phyloP scores from a whole-genome alignment of 2,329 filamentous ascomycete species.

The Mycocentrospora acerina region DNA sequence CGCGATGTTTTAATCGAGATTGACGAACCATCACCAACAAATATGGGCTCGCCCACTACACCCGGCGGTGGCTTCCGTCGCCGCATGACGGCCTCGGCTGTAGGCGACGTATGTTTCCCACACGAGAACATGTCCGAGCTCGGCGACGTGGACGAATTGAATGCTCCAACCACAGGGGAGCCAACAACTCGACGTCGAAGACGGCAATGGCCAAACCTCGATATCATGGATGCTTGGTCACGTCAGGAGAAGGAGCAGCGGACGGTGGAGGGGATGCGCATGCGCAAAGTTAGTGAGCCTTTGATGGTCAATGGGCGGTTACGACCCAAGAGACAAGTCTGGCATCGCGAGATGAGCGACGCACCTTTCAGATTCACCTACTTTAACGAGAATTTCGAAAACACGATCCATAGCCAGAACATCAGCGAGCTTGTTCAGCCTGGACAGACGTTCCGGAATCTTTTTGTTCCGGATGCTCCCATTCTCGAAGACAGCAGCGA shows the following conservation, averaged over 20 bases:
- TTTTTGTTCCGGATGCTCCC: conserved; percentile 85
- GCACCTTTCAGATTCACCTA: conserved; percentile 95
- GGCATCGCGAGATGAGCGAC: conserved; percentile 87
- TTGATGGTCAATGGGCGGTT: conserved; percentile 88
- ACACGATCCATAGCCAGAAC: conserved; percentile 92
- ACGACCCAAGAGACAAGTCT: conserved; percentile 73
- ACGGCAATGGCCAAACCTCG: conserved; percentile 81
- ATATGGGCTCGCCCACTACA: conserved; percentile 25
- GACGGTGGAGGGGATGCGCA: conserved; percentile 73
- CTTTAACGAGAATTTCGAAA: conserved; percentile 96
- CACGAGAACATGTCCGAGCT: conserved; percentile 76
- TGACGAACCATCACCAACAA: conserved; percentile 56
- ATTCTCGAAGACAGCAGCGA: conserved; percentile 64
- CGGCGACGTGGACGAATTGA: conserved; percentile 70
- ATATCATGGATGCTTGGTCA: conserved; percentile 85
- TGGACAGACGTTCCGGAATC: conserved; percentile 77
- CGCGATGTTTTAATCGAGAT: conserved; percentile 55
- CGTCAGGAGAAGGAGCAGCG: conserved; percentile 85
- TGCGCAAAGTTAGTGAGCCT: conserved; percentile 91
- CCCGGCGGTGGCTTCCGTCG: conserved; percentile 29
- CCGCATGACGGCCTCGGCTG: conserved; percentile 58
- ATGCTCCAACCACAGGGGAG: conserved; percentile 49
- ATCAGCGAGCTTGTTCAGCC: conserved; percentile 91
- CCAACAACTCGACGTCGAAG: conserved; percentile 48
- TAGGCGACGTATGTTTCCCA: conserved; percentile 93